Evolutionary conservation across 306 rosid genomes (phyloP).

Genomic region (Parietaria judaica): DNA sequence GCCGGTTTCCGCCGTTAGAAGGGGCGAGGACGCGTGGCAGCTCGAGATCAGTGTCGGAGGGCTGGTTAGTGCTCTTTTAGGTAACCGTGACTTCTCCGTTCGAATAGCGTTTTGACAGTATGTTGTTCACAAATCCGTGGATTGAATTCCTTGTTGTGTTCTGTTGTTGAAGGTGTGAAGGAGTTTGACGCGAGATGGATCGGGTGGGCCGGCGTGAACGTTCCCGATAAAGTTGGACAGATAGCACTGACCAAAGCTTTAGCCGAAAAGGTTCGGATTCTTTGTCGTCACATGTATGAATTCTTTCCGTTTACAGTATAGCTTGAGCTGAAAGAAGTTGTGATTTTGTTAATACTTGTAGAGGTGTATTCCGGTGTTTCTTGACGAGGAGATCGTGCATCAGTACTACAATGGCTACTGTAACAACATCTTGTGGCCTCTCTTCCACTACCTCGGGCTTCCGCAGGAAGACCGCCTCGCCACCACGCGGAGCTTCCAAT

Average conservation of each 20-base stretch:
- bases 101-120: background rate
- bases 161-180: slow-evolving; percentile 69
- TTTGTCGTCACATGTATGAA: slow-evolving; percentile 15
- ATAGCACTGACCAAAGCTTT: slow-evolving; percentile 67
- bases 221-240: slow-evolving; percentile 74
- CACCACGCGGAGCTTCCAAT: slow-evolving; percentile 87
- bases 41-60: slow-evolving; percentile 93
- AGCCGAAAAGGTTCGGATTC: slow-evolving; percentile 73
- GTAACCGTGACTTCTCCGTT: slow-evolving; percentile 31
- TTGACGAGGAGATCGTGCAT: slow-evolving; percentile 83
- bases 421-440: slow-evolving; percentile 96
- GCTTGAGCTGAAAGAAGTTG: slow-evolving; percentile 6
- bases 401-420: slow-evolving; percentile 97
- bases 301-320: background rate
- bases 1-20: slow-evolving; percentile 86
- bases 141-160: background rate
- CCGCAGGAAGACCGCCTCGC: slow-evolving; percentile 98
- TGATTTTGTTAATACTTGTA: slow-evolving; percentile 26
- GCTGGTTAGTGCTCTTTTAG: slow-evolving; percentile 93
- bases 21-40: slow-evolving; percentile 72
- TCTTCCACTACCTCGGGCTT: slow-evolving; percentile 88
- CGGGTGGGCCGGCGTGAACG: slow-evolving; percentile 99
- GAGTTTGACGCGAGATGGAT: slow-evolving; percentile 97
- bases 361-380: slow-evolving; percentile 93
- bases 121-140: no score